Percentiles rank a stretch among this genome's conserved stretches.
phyloP scores from a whole-genome alignment of 176 grass and related monocot species.

The Stipa capillata region DNA sequence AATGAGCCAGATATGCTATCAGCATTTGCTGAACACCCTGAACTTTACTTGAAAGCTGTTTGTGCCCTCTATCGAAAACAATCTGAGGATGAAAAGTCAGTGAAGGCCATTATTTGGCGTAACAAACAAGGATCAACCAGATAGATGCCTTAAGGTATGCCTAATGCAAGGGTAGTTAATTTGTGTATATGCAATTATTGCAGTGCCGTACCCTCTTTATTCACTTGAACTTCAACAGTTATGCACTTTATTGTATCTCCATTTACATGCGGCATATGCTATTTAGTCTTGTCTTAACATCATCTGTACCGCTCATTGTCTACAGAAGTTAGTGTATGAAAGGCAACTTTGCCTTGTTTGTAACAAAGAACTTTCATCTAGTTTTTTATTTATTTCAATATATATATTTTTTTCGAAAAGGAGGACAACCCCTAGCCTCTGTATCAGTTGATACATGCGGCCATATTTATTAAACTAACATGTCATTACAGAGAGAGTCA shows the following conservation, averaged over 20 bases:
- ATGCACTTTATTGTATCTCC: neutral
- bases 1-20: conserved; percentile 62
- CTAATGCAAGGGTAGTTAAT: neutral
- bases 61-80: conserved; percentile 70
- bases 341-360: neutral
- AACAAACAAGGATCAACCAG: conserved; percentile 57
- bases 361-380: neutral
- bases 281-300: neutral
- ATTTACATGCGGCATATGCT: neutral
- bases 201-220: neutral
- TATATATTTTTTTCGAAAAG: no score
- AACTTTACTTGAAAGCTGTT: conserved; percentile 71
- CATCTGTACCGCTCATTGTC: neutral
- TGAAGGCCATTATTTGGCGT: conserved; percentile 24
- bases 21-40: conserved; percentile 39
- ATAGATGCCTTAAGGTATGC: conserved; percentile 51
- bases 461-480: no score
- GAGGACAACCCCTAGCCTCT: no score
- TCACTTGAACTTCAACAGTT: neutral
- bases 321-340: neutral
- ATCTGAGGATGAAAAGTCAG: conserved; percentile 38
- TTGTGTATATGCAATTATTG: neutral
- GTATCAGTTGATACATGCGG: no score
- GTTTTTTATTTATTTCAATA: neutral
- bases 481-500: no score